Conservation (phyloP, 2,329 filamentous ascomycete species). For the Blastomyces parvus region DNA sequence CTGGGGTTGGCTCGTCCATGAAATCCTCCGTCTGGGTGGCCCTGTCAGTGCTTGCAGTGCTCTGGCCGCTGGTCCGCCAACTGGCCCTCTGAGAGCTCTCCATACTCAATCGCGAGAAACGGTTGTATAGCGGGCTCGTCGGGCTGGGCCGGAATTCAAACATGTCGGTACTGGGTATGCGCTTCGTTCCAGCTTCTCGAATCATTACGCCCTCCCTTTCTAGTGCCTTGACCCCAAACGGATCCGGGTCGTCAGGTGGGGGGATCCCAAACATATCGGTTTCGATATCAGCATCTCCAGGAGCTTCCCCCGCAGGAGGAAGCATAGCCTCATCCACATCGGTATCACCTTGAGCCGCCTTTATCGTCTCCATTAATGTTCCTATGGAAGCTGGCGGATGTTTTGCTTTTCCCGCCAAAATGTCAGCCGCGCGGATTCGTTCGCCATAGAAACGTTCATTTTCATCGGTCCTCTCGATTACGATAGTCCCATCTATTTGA, state of each 20-base stretch:
- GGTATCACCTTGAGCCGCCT: slow-evolving; percentile 72
- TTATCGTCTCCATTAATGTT: slow-evolving; percentile 70
- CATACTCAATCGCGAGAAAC: slow-evolving; percentile 52
- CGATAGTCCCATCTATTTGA: slow-evolving; percentile 75
- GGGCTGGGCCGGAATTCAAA: slow-evolving; percentile 75
- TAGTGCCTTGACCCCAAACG: slow-evolving; percentile 82
- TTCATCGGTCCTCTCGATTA: slow-evolving; percentile 78
- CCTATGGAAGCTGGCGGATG: slow-evolving; percentile 48
- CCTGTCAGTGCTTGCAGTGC: slow-evolving; percentile 50
- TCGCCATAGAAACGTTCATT: slow-evolving; percentile 79
- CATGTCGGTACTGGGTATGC: slow-evolving; percentile 63
- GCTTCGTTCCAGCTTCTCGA: slow-evolving; percentile 71
- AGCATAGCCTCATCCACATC: slow-evolving; percentile 63
- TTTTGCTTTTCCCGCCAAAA: slow-evolving; percentile 51
- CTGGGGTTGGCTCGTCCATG: not conserved
- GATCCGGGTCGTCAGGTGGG: slow-evolving; percentile 72
- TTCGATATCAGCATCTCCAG: slow-evolving; percentile 59
- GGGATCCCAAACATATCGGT: slow-evolving; percentile 63
- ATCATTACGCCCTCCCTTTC: slow-evolving; percentile 85
- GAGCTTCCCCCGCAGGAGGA: slow-evolving; percentile 58
- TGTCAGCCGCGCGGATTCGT: slow-evolving; percentile 51
- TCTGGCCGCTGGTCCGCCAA: slow-evolving; percentile 59
- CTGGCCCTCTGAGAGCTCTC: slow-evolving; percentile 56
- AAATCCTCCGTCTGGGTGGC: slow-evolving; percentile 59
- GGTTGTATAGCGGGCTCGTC: slow-evolving; percentile 57